These are phyloP conservation scores for Samsoniella hepiali DNA, from an alignment of 2,329 filamentous ascomycete species.

Conservation along the genomic window DNA sequence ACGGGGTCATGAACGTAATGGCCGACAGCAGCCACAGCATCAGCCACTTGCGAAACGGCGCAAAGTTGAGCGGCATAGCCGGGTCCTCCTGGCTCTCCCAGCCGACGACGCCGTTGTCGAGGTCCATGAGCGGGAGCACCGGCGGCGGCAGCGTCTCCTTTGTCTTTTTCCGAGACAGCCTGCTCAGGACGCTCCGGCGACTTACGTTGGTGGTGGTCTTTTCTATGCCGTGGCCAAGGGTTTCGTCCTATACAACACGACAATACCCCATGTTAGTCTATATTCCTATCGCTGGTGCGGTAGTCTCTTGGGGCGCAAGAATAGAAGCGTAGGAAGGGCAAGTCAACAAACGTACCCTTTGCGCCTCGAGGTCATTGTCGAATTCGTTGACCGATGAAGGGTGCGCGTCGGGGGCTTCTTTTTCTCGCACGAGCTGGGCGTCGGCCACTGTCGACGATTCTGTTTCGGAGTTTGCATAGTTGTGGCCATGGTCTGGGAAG, in stretches of 20 bases:
- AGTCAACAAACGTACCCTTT: conserved; percentile 21
- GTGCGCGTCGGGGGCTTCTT: conserved; percentile 19
- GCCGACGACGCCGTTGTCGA: conserved; percentile 53
- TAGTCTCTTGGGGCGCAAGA: no score
- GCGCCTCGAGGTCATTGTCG: conserved; percentile 25
- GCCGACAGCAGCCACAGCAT: conserved; percentile 52
- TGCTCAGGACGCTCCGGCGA: conserved; percentile 25
- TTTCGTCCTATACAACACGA: conserved; percentile 15
- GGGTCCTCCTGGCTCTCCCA: conserved; percentile 60
- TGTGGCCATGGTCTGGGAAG: background rate
- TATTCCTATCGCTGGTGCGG: no score
- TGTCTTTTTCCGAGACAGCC: conserved; percentile 26
- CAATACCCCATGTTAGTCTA: background rate
- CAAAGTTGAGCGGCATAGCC: conserved; percentile 57
- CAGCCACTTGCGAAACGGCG: conserved; percentile 53
- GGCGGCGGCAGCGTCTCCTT: conserved; percentile 33
- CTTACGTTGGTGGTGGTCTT: conserved; percentile 24
- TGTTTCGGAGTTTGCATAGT: conserved; percentile 2
- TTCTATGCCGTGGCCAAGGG: conserved; percentile 18
- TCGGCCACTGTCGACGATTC: conserved; percentile 20
- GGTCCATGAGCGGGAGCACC: conserved; percentile 46
- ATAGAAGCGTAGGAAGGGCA: background rate
- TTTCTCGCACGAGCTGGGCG: conserved; percentile 14
- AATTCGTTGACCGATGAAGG: conserved; percentile 17
- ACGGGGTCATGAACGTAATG: conserved; percentile 64